phyloP scores from a whole-genome alignment of 495 filamentous ascomycete genomes.

The Hypoxylon trugodes region DNA sequence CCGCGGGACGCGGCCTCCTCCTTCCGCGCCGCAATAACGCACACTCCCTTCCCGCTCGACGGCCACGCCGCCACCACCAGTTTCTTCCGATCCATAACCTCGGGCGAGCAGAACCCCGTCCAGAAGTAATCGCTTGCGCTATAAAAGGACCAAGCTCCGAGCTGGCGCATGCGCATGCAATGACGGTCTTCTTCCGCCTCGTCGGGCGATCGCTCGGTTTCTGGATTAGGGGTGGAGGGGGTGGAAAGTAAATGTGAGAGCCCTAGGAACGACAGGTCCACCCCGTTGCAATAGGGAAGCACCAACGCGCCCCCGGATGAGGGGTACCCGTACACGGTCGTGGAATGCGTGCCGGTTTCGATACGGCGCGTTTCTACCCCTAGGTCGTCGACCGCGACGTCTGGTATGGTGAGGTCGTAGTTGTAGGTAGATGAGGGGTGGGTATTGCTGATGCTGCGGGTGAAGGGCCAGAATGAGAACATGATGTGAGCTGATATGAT shows the following conservation, averaged over 20 bases:
- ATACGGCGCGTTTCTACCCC: not conserved
- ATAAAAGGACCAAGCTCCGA: conserved; percentile 6
- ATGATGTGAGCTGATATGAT: too few relatives aligned
- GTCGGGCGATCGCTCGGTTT: conserved; percentile 1
- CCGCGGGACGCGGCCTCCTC: not conserved
- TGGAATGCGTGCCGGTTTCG: not conserved
- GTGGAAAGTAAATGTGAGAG: conserved; percentile 2
- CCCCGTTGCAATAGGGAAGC: conserved; percentile 17
- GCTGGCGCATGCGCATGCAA: conserved; percentile 7
- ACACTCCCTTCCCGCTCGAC: not conserved
- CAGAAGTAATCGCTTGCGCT: not conserved
- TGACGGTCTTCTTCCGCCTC: not conserved
- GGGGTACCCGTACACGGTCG: conserved; percentile 12
- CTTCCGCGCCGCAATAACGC: not conserved
- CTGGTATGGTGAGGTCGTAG: not conserved
- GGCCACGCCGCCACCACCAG: conserved; percentile 16
- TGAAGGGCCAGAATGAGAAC: conserved; percentile 6
- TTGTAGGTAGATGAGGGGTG: not conserved
- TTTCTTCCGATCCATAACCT: not conserved
- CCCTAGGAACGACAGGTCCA: conserved; percentile 9
- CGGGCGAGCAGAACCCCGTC: not conserved
- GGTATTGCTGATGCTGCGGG: not conserved
- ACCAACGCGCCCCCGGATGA: conserved; percentile 13
- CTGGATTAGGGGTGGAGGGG: too few relatives aligned
- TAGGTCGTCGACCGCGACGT: not conserved